Base-by-base conservation (phyloP, 1,284 basidiomycete species). In the Tilletia walkeri region DNA sequence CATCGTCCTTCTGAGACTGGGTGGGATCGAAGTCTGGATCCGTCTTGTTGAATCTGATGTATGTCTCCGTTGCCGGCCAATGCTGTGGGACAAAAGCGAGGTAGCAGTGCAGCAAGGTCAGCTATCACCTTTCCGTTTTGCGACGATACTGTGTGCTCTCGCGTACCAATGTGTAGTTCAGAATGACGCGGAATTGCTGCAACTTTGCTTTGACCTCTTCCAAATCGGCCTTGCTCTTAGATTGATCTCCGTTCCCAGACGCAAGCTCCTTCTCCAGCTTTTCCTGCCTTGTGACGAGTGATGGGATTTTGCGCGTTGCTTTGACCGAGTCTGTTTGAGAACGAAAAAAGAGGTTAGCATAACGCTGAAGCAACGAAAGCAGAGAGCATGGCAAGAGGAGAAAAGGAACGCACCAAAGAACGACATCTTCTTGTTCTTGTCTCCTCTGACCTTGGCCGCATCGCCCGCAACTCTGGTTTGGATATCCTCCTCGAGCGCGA, bases 401-500 rank as follows among this genome's bases (percentile, higher is more conserved):
- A 30, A 30, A n/a, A 18, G 50, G 6, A 6, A 53, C 50, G 12
- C 50, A 53, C 50, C 50, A 9, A 63, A 63, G 59, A 63, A 63
- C 16, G 39, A 39, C 18, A 38, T 24, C 39, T 63, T 63, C 59
- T 41, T 63, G 59, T 63, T 63, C 16, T 34, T 39, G 3, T 14
- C 59, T 3, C 16, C 59, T 2, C 38, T 18, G 20, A 6, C 34
- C 4, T 14, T 39, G 14, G 36, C 59, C 59, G 16, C 14, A 38
- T 63, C n/a, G 16, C 39, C 59, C 7, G 36, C 34, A 10, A 39
- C 38, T 36, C 39, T 63, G 16, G 30, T 6, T 12, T 63, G 7
- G 36, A 63, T 10, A n/a, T 63, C 59, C 36, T 63, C 59, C 12
- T 77, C 70, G 48, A 78, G 74, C 0, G 78, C 67, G 7, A 69